These are phyloP conservation scores for Entophlyctis luteolus DNA, from an alignment of 192 early-diverging fungal species.

Conservation along the genomic window DNA sequence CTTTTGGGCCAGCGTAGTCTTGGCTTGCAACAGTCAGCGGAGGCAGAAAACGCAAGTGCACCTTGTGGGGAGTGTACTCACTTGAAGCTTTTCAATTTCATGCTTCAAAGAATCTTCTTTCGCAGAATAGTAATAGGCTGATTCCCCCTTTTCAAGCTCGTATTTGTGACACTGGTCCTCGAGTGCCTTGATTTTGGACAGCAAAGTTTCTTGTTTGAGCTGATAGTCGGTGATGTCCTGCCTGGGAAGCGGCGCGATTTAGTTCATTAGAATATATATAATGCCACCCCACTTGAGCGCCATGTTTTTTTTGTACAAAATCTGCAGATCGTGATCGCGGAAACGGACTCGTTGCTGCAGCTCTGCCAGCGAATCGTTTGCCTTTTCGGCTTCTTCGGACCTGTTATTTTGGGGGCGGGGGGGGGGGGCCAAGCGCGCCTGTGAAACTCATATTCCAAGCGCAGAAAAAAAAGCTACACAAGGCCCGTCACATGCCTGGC, in stretches of 20 bases:
- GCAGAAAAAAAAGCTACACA: neutral
- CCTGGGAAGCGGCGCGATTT: neutral
- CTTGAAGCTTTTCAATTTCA: conserved; percentile 41
- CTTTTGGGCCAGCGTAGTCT: conserved; percentile 33
- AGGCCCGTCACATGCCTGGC: conserved; percentile 3
- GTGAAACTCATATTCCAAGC: neutral
- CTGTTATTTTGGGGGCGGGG: neutral
- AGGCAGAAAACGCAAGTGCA: neutral
- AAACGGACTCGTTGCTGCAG: conserved; percentile 45
- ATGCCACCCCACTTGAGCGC: conserved; percentile 34
- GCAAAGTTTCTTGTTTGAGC: conserved; percentile 4
- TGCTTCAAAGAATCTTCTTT: conserved; percentile 31
- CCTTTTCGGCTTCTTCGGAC: conserved; percentile 28
- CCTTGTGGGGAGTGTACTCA: neutral
- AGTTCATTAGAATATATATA: neutral
- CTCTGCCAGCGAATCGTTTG: conserved; percentile 29
- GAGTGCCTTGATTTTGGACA: conserved; percentile 24
- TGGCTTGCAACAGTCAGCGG: neutral
- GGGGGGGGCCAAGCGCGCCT: neutral
- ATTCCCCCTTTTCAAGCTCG: conserved; percentile 30
- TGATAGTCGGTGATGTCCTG: conserved; percentile 37
- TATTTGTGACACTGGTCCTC: conserved; percentile 24
- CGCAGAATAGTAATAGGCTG: conserved; percentile 6
- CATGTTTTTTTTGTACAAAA: conserved; percentile 46
- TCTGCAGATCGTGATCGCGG: conserved; percentile 47